Base-by-base conservation (phyloP, 2,329 filamentous ascomycete species). In the Claviceps capensis region DNA sequence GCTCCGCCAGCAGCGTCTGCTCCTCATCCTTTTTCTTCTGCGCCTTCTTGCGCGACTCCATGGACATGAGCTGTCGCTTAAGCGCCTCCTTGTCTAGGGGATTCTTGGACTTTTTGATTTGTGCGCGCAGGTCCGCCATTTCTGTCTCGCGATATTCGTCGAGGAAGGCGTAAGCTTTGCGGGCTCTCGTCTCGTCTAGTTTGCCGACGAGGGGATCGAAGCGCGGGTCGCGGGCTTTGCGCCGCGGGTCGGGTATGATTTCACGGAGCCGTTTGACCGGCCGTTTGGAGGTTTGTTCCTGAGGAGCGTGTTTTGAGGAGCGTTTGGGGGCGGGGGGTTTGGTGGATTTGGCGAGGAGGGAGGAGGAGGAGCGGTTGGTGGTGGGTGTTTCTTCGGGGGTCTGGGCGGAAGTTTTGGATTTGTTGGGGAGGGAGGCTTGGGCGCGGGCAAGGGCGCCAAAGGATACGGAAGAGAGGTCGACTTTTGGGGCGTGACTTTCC, bases 381-480 rank as follows among this genome's bases (percentile, higher is more conserved):
- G 13, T 47, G 11, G 4, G 14, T 11, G 45, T 37, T 37, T 47
- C 45, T 37, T 14, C 17, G 11, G 42, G 30, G 9, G 7, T 8
- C 45, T 17, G 7, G 5, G 11, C 5, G 11, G 44, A n/a, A 26
- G 19, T 36, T 46, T 46, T 46, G 44, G 26, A 17, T 6, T 26
- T 9, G 16, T n/a, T 58, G 37, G 63, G 72, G 36, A 95, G 69
- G 0, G 81, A 78, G 41, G 83, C 83, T 70, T 95, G 88, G 1
- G 89, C 90, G 72, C 88, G 87, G 57, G 87, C 88, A 42, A 96
- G 74, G n/a, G 87, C 86, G 56, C 89, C 90, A 62, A 97, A 96
- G 23, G 89, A 93, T 57, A 96, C 81, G 55, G 75, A 73, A 8
- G 78, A 71, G 45, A 75, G 68, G 53, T 76, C 73, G 52, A 75